Evolutionary conservation across 2,329 filamentous ascomycete genomes (phyloP).

Genomic region (Aspergillus intermedius): DNA sequence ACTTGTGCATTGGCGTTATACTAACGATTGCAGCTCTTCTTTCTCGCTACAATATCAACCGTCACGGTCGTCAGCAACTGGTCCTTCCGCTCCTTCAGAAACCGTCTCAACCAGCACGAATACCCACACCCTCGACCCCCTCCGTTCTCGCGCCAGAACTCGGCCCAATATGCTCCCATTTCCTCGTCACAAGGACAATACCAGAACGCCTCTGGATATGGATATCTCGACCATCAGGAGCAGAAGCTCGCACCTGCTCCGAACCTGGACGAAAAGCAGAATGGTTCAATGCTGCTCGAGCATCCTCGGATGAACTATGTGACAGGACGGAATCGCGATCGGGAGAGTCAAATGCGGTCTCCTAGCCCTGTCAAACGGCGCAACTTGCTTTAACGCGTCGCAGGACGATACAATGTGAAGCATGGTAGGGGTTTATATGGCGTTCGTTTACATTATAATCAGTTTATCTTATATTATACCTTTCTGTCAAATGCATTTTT

Average conservation of each 20-base stretch:
- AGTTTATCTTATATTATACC: too few species aligned
- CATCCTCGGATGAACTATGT: slow-evolving; percentile 25
- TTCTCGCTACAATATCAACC: slow-evolving; percentile 36
- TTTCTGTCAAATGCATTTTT: too few species aligned
- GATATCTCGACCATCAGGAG: slow-evolving; percentile 18
- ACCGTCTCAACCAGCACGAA: slow-evolving; percentile 25
- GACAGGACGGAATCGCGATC: slow-evolving; percentile 25
- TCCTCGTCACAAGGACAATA: slow-evolving; percentile 19
- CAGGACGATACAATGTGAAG: background rate
- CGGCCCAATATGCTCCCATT: slow-evolving; percentile 16
- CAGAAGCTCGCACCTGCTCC: slow-evolving; percentile 9
- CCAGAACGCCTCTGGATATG: slow-evolving; percentile 21
- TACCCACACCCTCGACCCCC: slow-evolving; percentile 14
- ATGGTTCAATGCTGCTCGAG: slow-evolving; percentile 25
- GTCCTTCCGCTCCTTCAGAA: slow-evolving; percentile 51
- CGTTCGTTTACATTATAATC: background rate
- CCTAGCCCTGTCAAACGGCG: slow-evolving; percentile 32
- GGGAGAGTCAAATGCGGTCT: slow-evolving; percentile 27
- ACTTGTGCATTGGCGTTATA: slow-evolving; percentile 10
- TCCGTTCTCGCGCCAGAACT: slow-evolving; percentile 17
- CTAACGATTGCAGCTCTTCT: slow-evolving; percentile 26
- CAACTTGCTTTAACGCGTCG: background rate
- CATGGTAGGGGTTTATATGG: background rate
- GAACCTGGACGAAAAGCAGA: slow-evolving; percentile 19
- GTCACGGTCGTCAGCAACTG: slow-evolving; percentile 54